Conservation (phyloP, 352 stramenopile species). For the Phytophthora palmivora region DNA sequence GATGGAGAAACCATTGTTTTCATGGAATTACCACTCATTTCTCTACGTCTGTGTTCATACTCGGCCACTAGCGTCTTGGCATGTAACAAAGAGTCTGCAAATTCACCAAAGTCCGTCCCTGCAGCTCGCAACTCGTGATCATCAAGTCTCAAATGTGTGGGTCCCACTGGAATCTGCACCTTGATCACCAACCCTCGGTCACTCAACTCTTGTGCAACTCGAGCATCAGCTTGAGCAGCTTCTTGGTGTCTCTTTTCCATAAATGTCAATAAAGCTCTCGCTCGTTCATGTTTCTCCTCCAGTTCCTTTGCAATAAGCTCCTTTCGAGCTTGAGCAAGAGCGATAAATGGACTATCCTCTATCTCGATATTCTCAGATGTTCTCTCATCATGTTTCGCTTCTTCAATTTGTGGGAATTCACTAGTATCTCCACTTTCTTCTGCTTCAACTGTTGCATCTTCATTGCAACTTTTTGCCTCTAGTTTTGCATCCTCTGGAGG, state of each 20-base stretch:
- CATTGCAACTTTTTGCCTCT: neutral
- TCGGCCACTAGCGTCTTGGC: slow-evolving; percentile 64
- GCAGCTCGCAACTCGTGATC: slow-evolving; percentile 38
- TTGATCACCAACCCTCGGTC: slow-evolving; percentile 70
- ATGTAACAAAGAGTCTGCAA: slow-evolving; percentile 56
- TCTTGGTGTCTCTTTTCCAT: slow-evolving; percentile 56
- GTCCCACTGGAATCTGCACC: slow-evolving; percentile 76
- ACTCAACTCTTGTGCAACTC: slow-evolving; percentile 52
- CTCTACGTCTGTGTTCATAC: slow-evolving; percentile 49
- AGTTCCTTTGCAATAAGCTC: slow-evolving; percentile 43
- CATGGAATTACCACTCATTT: slow-evolving; percentile 60
- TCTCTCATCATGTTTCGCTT: neutral
- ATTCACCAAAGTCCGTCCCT: slow-evolving; percentile 46
- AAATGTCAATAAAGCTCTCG: slow-evolving; percentile 49
- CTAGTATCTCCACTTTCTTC: neutral
- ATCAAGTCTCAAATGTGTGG: slow-evolving; percentile 61
- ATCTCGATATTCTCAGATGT: neutral
- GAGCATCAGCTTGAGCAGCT: slow-evolving; percentile 49
- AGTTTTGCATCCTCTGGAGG: neutral
- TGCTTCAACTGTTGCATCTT: neutral
- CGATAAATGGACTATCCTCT: slow-evolving; percentile 42
- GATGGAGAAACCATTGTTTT: slow-evolving; percentile 1
- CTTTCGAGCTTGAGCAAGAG: slow-evolving; percentile 45
- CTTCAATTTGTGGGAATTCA: neutral
- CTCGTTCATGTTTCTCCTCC: slow-evolving; percentile 39